Conservation (phyloP, 1,139 yeast species). For the Taphrina populina region DNA sequence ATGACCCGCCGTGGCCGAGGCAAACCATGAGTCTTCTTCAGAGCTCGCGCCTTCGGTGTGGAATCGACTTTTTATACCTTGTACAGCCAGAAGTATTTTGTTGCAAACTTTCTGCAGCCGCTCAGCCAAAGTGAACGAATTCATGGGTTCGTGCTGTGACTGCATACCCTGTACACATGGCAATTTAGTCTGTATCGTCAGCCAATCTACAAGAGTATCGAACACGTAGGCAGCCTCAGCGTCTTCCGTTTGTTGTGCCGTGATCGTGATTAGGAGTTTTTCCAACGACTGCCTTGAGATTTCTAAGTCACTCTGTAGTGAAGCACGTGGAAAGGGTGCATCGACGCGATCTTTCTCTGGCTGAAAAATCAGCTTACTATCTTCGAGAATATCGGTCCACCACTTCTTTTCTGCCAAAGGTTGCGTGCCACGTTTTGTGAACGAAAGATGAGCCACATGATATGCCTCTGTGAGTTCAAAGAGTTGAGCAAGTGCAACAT, state of each 20-base stretch:
- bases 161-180: no score
- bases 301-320: no score
- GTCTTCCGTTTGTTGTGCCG: no score
- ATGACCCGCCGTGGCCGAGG: background rate
- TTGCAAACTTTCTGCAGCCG: slow-evolving; percentile 35
- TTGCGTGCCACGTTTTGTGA: background rate
- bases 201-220: background rate
- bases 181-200: background rate
- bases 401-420: background rate
- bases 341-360: no score
- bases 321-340: no score
- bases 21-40: slow-evolving; percentile 1
- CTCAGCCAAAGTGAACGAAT: background rate
- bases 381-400: background rate
- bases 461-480: slow-evolving; percentile 2
- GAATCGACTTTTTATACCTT: slow-evolving; percentile 44
- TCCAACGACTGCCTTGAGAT: no score
- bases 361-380: no score
- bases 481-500: no score
- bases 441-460: slow-evolving; percentile 2
- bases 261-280: no score
- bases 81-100: slow-evolving; percentile 40
- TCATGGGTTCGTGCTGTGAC: background rate
- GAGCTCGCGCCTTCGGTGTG: slow-evolving; percentile 43
- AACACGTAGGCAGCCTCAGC: background rate